Percentiles rank a stretch among this genome's conserved stretches.
Conservation (phyloP, 805 yeast genomes). For the Monosporozyma aquatica region DNA sequence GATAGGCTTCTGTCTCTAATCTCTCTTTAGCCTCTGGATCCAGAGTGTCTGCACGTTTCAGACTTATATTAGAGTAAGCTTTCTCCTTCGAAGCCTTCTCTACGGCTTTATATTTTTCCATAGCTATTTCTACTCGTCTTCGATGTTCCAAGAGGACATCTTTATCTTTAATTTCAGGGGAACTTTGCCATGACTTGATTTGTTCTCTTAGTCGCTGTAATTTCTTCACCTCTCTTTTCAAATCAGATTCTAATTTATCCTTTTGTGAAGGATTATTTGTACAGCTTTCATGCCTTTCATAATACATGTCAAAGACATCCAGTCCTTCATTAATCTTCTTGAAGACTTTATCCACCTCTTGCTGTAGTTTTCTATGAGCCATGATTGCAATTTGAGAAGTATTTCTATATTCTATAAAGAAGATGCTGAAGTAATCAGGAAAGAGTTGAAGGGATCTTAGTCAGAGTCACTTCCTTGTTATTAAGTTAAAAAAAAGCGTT, state of each 20-base stretch:
- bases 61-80: slow-evolving; percentile 87
- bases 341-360: slow-evolving; percentile 87
- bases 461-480: no score
- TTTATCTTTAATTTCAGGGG: slow-evolving; percentile 85
- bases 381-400: slow-evolving; percentile 19
- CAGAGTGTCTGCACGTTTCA: slow-evolving; percentile 51
- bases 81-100: slow-evolving; percentile 91
- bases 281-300: slow-evolving; percentile 75
- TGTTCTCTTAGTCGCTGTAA: slow-evolving; percentile 90
- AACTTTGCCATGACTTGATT: slow-evolving; percentile 89
- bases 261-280: slow-evolving; percentile 76
- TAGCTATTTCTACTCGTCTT: slow-evolving; percentile 60
- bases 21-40: slow-evolving; percentile 80
- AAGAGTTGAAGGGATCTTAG: no score
- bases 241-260: slow-evolving; percentile 85
- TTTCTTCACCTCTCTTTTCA: slow-evolving; percentile 92
- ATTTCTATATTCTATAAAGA: no score
- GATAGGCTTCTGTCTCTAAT: slow-evolving; percentile 58
- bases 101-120: slow-evolving; percentile 94
- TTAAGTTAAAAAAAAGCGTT: no score
- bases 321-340: slow-evolving; percentile 84
- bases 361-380: slow-evolving; percentile 41
- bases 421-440: no score
- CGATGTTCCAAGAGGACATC: slow-evolving; percentile 74
- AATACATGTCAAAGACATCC: slow-evolving; percentile 70